Evolutionary conservation across 805 yeast genomes (phyloP).

Genomic region (Blastobotrys peoriensis): DNA sequence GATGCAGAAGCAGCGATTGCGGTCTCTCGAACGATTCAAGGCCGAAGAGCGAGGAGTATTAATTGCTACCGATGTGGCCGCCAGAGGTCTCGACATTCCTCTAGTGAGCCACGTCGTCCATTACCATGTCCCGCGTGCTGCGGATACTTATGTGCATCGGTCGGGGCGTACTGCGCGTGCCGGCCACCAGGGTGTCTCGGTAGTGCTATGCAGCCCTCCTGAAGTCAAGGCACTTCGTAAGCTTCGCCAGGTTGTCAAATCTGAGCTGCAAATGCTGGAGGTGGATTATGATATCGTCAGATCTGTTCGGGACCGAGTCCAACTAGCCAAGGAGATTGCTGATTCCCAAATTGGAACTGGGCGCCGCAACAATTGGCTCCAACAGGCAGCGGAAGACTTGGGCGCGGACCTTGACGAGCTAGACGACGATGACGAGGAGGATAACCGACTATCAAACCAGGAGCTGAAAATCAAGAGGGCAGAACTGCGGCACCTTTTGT

Average conservation of each 20-base stretch:
- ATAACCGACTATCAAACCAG: conserved; percentile 34
- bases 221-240: conserved; percentile 83
- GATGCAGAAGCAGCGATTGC: conserved; percentile 89
- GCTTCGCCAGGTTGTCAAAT: conserved; percentile 37
- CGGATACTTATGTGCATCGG: conserved; percentile 91
- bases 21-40: conserved; percentile 76
- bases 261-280: conserved; percentile 59
- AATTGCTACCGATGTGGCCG: conserved; percentile 96
- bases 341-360: conserved; percentile 63
- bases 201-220: conserved; percentile 86
- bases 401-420: conserved; percentile 80
- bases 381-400: conserved; percentile 87
- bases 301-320: conserved; percentile 64
- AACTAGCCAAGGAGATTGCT: conserved; percentile 66
- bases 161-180: conserved; percentile 99
- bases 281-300: conserved; percentile 68
- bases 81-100: conserved; percentile 93
- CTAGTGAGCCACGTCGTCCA: conserved; percentile 90
- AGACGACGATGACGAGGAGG: conserved; percentile 38
- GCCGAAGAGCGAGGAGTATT: conserved; percentile 45
- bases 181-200: conserved; percentile 87
- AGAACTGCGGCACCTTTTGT: conserved; percentile 49
- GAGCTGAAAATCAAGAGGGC: conserved; percentile 42
- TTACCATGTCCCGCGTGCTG: conserved; percentile 89
- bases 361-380: conserved; percentile 61